Base-by-base conservation (phyloP, 495 filamentous ascomycete genomes). In the Hypoxylon trugodes region DNA sequence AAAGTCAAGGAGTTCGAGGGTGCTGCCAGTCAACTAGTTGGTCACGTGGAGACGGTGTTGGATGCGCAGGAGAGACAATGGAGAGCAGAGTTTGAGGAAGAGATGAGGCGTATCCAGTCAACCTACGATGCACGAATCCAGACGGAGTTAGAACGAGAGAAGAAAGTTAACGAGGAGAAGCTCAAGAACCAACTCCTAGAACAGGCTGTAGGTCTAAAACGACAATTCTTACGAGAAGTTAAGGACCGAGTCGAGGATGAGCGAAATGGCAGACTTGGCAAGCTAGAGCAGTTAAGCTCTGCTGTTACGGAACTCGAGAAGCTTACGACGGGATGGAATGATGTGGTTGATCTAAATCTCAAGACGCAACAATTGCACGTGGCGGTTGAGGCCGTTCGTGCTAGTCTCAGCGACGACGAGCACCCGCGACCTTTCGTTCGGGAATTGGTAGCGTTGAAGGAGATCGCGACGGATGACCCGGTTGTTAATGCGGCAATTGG, bases 351-450 rank as follows among this genome's bases (percentile, higher is more conserved):
- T 70, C 79, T 83, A 43, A 96, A 93, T 77, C 85, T 98, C 51
- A 89, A 89, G 76, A 97, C 96, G 4, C 95, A 98, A 77, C 91
- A 97, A 73, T 86, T 97, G 12, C 90, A 95, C 71, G 91, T 97
- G 33, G 95, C 95, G 3, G 89, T 98, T 22, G 96, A 98, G 65
- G 91, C 94, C 32, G 92, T 98, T 4, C 89, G 91, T 35, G 85
- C 90, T 60, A 87, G 86, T 41, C 86, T 96, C 16, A 89, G 91
- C 72, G 88, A 88, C 40, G 79, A 87, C 10, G 81, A 87, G 40
- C 84, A 85, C 57, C 88, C 94, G 33, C 84, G 87, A 18, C 95
- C 95, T 0, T 98, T 98, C 74, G 80, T 96, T 61, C 85, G 85
- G 46, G 95, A 98, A 76, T 84, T 98, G 2, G 91, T 94, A 13